Evolutionary conservation across 148 eudicot species (phyloP), one percentile per base, ranked within the genome.

Genomic region (Vaccinium corymbosum): DNA sequence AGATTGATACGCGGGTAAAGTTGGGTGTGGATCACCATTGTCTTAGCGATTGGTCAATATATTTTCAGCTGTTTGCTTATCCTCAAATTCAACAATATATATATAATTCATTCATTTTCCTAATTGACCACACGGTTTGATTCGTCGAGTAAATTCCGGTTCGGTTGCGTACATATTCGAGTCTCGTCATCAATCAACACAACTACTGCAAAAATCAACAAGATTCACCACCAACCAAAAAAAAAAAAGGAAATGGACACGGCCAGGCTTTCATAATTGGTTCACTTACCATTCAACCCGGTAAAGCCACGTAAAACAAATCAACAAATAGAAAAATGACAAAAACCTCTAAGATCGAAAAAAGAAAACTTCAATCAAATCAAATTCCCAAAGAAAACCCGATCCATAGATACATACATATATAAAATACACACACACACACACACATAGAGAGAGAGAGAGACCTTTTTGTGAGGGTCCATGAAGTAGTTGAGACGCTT

Each of bases 401-500:
- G n/a, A 20, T 32, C 52, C 51, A 35, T 14, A 83, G 51, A 22
- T 9, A 22, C 29, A 64, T 10, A 50, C 8, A 70, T 48, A n/a
- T 51, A 29, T 38, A 42, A 42, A 42, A 42, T 42, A 35, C 35
- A 32, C 2, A 32, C 35, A 32, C 35, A 32, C 35, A 42, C 46
- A 42, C 46, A 42, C 46, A 42, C 0, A 6, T 1, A 29, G 5
- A 13, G 50, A 52, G 64, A 56, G 15, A 78, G 19, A 16, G 53
- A 19, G 78, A 95, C 98, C 98, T 92, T 94, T 46, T 90, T 92
- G 78, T 90, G 95, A 85, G 92, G 87, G 94, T 95, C 97, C 94
- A 92, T 89, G 19, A 83, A 35, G 61, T 83, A 87, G 61, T 51
- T 57, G 16, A 86, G 80, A 19, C 98, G 91, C 48, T 89, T 89